Conservation (phyloP, 805 yeast species). For the Sugiyamaella floridensis region DNA sequence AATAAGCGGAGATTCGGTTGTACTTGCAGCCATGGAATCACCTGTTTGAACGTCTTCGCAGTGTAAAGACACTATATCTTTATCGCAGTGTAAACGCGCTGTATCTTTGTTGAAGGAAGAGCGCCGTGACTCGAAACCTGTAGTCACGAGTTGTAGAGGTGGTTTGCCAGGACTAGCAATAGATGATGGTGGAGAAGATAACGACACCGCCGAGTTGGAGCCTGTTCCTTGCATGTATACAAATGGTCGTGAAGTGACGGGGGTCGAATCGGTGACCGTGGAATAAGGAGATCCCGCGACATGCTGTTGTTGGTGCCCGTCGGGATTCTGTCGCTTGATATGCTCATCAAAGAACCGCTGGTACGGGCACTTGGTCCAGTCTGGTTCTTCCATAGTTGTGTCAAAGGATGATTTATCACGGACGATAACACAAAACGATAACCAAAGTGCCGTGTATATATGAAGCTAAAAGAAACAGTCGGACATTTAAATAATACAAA, state of each 20-base stretch:
- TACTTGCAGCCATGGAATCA: too few species aligned
- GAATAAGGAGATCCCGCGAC: too few species aligned
- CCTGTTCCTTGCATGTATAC: conserved; percentile 2
- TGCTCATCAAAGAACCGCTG: conserved; percentile 13
- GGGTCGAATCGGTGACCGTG: background rate
- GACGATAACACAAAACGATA: too few species aligned
- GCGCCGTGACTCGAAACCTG: background rate
- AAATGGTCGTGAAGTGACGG: background rate
- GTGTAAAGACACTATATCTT: too few species aligned
- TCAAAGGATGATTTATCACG: background rate
- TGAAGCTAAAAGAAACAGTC: background rate
- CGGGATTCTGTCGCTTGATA: background rate
- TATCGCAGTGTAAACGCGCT: too few species aligned
- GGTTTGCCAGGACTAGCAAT: background rate
- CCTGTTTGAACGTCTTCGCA: too few species aligned
- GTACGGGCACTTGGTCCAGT: conserved; percentile 14
- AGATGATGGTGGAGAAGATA: conserved; percentile 2
- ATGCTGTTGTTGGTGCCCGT: too few species aligned
- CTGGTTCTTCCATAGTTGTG: background rate
- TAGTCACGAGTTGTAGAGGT: background rate
- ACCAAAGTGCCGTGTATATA: background rate
- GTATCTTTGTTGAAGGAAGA: too few species aligned
- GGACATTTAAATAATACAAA: too few species aligned
- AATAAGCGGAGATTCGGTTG: background rate
- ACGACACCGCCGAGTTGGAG: background rate